Evolutionary conservation across 306 rosid species (phyloP).

Genomic region (Vicia villosa): DNA sequence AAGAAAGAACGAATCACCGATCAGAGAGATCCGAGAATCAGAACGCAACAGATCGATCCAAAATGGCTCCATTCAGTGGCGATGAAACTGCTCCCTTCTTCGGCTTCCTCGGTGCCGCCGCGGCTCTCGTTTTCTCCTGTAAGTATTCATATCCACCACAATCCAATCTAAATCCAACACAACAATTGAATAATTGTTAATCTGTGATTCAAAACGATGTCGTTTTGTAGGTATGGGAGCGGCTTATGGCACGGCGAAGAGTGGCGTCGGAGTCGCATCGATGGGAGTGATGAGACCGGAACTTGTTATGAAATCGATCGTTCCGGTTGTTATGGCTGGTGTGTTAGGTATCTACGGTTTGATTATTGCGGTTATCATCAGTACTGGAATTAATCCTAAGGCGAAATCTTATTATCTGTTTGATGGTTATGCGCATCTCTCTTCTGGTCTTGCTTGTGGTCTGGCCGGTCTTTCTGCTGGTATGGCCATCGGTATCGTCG

Average conservation of each 20-base stretch:
- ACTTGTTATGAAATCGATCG: slow-evolving; percentile 75
- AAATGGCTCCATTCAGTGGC: slow-evolving; percentile 59
- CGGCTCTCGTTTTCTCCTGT: slow-evolving; percentile 74
- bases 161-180: neutral
- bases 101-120: slow-evolving; percentile 78
- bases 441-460: slow-evolving; percentile 74
- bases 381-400: slow-evolving; percentile 73
- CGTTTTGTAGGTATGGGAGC: slow-evolving; percentile 63
- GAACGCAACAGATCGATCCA: slow-evolving; percentile 17
- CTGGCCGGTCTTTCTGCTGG: slow-evolving; percentile 78
- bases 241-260: slow-evolving; percentile 68
- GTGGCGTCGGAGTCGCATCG: slow-evolving; percentile 71
- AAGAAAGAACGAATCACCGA: neutral
- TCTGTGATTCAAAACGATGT: neutral
- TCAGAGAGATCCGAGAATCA: neutral
- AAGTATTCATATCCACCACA: neutral
- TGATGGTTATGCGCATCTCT: slow-evolving; percentile 75
- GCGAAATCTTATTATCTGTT: slow-evolving; percentile 62
- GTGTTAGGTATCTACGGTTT: slow-evolving; percentile 77
- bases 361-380: slow-evolving; percentile 72
- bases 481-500: slow-evolving; percentile 77
- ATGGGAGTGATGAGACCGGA: slow-evolving; percentile 86
- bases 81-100: slow-evolving; percentile 81
- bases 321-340: slow-evolving; percentile 81
- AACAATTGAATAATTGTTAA: neutral